phyloP scores from a whole-genome alignment of 345 rosid species.

The Eucalyptus curtisii region DNA sequence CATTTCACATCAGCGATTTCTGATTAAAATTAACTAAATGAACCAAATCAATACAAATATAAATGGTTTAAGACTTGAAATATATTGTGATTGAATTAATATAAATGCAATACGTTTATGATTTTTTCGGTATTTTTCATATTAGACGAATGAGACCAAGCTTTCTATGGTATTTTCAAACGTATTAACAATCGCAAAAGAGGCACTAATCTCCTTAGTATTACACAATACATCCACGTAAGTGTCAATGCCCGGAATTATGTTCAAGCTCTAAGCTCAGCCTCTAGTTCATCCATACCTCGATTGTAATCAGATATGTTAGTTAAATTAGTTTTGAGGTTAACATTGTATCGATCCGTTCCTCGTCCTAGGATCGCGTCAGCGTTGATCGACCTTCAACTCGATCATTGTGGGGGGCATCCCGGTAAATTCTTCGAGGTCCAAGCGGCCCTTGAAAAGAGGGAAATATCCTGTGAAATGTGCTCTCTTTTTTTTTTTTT shows the following conservation, averaged over 20 bases:
- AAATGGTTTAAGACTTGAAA: background rate
- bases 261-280: background rate
- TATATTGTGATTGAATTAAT: too few species aligned
- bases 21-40: background rate
- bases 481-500: rapidly evolving
- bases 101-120: rapidly evolving
- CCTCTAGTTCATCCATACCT: background rate
- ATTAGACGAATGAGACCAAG: background rate
- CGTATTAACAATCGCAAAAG: background rate
- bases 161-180: background rate
- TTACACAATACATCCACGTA: rapidly evolving
- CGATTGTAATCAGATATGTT: background rate
- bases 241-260: background rate
- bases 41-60: rapidly evolving
- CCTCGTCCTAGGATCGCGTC: background rate
- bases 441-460: background rate
- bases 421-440: background rate
- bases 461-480: background rate
- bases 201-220: background rate
- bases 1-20: rapidly evolving
- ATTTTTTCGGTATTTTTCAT: too few species aligned
- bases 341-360: background rate
- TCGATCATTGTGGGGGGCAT: background rate
- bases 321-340: background rate
- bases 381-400: background rate